phyloP scores from a whole-genome alignment of 139 green algal genomes.

The Tetradesmus obliquus region DNA sequence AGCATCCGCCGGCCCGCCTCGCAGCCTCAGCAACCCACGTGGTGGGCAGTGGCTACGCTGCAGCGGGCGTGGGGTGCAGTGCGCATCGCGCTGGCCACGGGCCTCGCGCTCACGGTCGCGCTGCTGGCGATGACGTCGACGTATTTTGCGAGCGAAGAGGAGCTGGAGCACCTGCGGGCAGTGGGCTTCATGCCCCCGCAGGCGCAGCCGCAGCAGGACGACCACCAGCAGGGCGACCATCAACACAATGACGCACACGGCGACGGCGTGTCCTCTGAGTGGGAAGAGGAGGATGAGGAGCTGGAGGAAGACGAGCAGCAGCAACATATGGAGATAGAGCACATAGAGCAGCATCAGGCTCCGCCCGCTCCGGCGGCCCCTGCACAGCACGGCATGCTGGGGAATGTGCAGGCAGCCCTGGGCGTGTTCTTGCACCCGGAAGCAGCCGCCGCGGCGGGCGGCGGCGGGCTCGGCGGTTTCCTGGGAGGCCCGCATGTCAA shows the following conservation, averaged over 20 bases:
- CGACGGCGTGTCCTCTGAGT: background rate
- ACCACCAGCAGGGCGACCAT: background rate
- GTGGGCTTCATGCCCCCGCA: background rate
- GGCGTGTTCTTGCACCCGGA: background rate
- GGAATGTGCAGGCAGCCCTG: background rate
- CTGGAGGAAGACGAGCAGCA: background rate
- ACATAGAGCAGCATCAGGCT: too few relatives aligned
- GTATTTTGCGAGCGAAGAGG: background rate
- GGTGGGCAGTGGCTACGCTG: background rate
- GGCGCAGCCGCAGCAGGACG: background rate
- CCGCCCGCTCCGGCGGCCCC: too few relatives aligned
- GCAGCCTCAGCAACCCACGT: background rate
- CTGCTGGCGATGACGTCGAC: background rate
- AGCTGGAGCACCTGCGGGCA: background rate
- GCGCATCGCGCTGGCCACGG: background rate
- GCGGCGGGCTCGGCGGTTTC: background rate
- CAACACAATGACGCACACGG: background rate
- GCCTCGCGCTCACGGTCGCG: background rate
- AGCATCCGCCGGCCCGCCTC: too few relatives aligned
- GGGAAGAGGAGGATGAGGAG: background rate
- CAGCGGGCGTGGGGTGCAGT: too few relatives aligned
- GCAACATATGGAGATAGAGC: background rate
- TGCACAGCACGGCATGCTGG: background rate
- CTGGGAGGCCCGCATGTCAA: background rate
- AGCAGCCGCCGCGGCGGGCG: background rate